Evolutionary conservation across 2,329 filamentous ascomycete species (phyloP).

Genomic region (Fusarium coicis): DNA sequence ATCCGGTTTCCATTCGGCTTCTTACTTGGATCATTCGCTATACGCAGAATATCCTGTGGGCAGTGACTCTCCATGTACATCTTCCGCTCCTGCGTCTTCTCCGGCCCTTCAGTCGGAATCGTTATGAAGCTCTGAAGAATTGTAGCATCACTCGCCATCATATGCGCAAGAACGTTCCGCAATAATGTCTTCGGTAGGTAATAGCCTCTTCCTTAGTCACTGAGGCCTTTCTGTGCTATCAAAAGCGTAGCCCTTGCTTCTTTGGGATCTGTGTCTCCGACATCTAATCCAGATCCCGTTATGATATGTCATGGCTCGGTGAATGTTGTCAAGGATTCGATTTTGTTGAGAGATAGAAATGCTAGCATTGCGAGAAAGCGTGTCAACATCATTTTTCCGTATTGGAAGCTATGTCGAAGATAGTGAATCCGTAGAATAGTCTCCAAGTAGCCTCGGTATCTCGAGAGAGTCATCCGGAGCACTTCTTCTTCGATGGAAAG

Average conservation of each 20-base stretch:
- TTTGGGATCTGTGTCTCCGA: neutral
- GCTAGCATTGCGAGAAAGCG: slow-evolving; percentile 10
- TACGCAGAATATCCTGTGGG: neutral
- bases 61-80: slow-evolving; percentile 14
- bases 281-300: neutral
- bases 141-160: neutral
- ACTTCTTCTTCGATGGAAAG: neutral
- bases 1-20: neutral
- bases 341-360: neutral
- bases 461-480: neutral
- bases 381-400: slow-evolving; percentile 11
- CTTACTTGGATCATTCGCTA: neutral
- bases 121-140: slow-evolving; percentile 8
- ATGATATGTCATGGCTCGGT: too few relatives aligned
- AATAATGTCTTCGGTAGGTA: neutral
- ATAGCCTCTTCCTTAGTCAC: slow-evolving; percentile 1
- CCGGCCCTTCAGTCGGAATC: neutral
- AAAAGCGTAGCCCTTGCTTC: neutral
- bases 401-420: slow-evolving; percentile 16
- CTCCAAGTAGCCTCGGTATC: slow-evolving; percentile 9
- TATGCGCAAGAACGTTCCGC: neutral
- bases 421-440: slow-evolving; percentile 21
- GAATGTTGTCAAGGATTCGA: neutral
- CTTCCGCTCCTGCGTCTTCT: neutral
- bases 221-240: slow-evolving; percentile 2